phyloP scores from a whole-genome alignment of 2,329 filamentous ascomycete genomes.

The Cladorrhinum sp. region DNA sequence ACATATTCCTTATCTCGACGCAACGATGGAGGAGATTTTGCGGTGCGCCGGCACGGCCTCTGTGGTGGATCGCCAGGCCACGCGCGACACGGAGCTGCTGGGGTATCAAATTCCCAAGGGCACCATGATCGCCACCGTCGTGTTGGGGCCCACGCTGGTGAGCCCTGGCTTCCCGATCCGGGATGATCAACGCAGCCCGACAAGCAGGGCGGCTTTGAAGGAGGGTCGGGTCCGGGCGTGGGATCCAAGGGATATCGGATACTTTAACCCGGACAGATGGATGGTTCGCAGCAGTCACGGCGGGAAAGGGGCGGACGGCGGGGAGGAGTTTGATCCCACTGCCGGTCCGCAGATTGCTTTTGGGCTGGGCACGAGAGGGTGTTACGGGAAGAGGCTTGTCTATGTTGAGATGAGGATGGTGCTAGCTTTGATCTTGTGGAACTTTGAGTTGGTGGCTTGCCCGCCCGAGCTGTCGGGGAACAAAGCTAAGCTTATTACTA shows the following conservation, averaged over 20 bases:
- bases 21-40: too few species aligned
- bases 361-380: slow-evolving; percentile 36
- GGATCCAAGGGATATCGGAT: slow-evolving; percentile 29
- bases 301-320: slow-evolving; percentile 17
- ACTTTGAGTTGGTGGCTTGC: slow-evolving; percentile 34
- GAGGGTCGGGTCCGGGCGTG: slow-evolving; percentile 30
- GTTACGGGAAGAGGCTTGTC: slow-evolving; percentile 39
- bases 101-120: slow-evolving; percentile 35
- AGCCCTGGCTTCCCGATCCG: slow-evolving; percentile 29
- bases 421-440: slow-evolving; percentile 38
- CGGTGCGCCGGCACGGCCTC: slow-evolving; percentile 29
- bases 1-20: too few species aligned
- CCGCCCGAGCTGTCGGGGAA: too few species aligned
- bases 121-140: slow-evolving; percentile 31
- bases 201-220: slow-evolving; percentile 22
- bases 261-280: slow-evolving; percentile 40
- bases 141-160: slow-evolving; percentile 7
- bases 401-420: slow-evolving; percentile 36
- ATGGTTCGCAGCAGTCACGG: slow-evolving; percentile 27
- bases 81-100: slow-evolving; percentile 34
- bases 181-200: slow-evolving; percentile 30
- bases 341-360: slow-evolving; percentile 38
- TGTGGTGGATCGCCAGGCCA: slow-evolving; percentile 31
- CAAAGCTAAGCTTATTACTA: too few species aligned
- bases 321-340: slow-evolving; percentile 30